Conservation (phyloP, 2,329 filamentous ascomycete species). For the Cladosporium oxysporum region DNA sequence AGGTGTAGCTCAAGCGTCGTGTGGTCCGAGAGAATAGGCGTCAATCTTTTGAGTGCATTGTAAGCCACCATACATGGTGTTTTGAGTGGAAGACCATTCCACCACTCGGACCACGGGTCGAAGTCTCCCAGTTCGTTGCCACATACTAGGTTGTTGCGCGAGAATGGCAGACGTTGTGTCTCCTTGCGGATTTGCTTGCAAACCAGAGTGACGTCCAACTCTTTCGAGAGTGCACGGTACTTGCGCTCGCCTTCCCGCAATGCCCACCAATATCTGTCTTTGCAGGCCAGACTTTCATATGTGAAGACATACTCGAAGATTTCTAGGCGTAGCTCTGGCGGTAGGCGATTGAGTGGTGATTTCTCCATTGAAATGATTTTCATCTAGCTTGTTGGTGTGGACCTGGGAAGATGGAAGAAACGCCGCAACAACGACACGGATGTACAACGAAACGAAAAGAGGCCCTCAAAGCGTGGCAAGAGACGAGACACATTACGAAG, state of each 20-base stretch:
- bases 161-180: neutral
- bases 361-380: neutral
- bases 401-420: neutral
- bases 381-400: neutral
- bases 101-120: neutral
- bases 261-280: neutral
- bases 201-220: neutral
- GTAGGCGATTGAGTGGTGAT: neutral
- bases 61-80: neutral
- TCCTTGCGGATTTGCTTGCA: constrained; percentile 3
- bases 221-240: neutral
- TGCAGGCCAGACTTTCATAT: neutral
- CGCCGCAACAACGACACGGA: neutral
- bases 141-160: neutral
- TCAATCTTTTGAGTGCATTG: neutral
- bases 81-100: neutral
- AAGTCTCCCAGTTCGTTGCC: neutral
- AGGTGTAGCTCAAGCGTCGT: neutral
- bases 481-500: neutral
- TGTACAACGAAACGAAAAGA: neutral
- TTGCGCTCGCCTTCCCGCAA: neutral
- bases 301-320: constrained; percentile 10
- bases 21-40: neutral
- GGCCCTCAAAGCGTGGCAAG: neutral
- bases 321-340: neutral